phyloP scores from a whole-genome alignment of 108 stramenopile species.

The Phaeodactylum tricornutum region DNA sequence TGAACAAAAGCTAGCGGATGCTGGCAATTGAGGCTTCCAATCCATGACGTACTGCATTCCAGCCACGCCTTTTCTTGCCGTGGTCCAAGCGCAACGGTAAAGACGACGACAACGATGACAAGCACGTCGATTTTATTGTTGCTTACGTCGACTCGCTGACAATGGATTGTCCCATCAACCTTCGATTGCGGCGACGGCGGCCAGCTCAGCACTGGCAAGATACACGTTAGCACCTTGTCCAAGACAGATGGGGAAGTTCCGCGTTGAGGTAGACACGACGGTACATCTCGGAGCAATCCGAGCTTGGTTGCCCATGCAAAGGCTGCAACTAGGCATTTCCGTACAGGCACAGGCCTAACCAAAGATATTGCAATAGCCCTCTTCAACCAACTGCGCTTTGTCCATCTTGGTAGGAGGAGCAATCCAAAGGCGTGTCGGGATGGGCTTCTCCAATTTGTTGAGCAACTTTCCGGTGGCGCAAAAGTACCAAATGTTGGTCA shows the following conservation, averaged over 20 bases:
- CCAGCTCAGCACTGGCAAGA: conserved; percentile 86
- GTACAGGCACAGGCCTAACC: conserved; percentile 87
- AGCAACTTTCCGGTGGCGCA: conserved; percentile 92
- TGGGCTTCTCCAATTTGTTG: conserved; percentile 40
- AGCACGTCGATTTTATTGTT: too few species aligned
- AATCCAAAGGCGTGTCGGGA: conserved; percentile 90
- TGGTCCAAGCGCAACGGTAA: too few species aligned
- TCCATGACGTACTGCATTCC: too few species aligned
- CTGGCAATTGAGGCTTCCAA: too few species aligned
- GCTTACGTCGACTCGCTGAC: too few species aligned
- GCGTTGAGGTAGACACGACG: conserved; percentile 88
- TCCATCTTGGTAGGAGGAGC: conserved; percentile 96
- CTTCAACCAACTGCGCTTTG: conserved; percentile 89
- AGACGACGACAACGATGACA: too few species aligned
- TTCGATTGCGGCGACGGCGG: conserved; percentile 81
- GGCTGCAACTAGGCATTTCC: conserved; percentile 94
- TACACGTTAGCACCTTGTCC: conserved; percentile 94
- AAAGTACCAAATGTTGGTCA: conserved; percentile 97
- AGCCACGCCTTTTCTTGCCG: too few species aligned
- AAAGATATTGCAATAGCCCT: conserved; percentile 94
- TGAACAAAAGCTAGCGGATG: too few species aligned
- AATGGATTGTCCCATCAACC: too few species aligned
- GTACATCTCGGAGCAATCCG: conserved; percentile 87
- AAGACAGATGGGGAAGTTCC: conserved; percentile 95
- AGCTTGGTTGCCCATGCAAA: conserved; percentile 98